These are phyloP conservation scores for Microcyclospora pomicola DNA, from an alignment of 2,329 filamentous ascomycete genomes.

Conservation along the genomic window DNA sequence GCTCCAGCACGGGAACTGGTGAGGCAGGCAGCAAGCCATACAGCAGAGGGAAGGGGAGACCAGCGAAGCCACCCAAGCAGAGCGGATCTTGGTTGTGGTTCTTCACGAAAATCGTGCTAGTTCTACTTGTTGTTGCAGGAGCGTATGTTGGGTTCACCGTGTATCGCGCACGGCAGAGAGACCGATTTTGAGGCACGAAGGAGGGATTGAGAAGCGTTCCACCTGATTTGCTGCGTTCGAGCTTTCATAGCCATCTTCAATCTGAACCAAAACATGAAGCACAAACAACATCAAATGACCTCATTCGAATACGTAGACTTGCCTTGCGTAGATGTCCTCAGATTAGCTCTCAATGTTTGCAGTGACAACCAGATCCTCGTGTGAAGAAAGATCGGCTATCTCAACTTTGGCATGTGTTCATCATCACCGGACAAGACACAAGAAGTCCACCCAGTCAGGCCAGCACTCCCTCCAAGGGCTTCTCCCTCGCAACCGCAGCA, in stretches of 20 bases:
- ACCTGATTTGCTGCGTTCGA: conserved; percentile 3
- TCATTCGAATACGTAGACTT: conserved; percentile 3
- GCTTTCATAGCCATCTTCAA: conserved; percentile 1
- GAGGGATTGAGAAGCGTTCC: conserved; percentile 5
- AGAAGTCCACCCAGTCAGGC: conserved; percentile 3
- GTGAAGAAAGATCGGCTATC: conserved; percentile 12
- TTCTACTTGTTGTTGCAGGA: conserved; percentile 55
- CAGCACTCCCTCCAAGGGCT: conserved; percentile 1
- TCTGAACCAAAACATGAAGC: conserved; percentile 1
- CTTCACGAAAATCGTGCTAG: conserved; percentile 70
- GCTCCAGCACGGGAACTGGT: conserved; percentile 22
- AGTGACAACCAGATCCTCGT: conserved; percentile 16
- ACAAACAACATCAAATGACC: neutral
- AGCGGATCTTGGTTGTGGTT: conserved; percentile 53
- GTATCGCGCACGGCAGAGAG: conserved; percentile 49
- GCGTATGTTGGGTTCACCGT: conserved; percentile 76
- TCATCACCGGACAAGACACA: conserved; percentile 17
- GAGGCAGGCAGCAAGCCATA: conserved; percentile 25
- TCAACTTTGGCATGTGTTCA: conserved; percentile 21
- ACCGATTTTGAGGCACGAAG: conserved; percentile 27
- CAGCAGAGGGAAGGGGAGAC: conserved; percentile 35
- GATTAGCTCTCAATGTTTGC: conserved; percentile 22
- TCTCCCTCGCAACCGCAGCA: neutral
- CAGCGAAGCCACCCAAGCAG: conserved; percentile 18
- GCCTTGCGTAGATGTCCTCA: no score